Evolutionary conservation across 495 filamentous ascomycete genomes (phyloP), one percentile per base, ranked within the genome.

Genomic region (Lasiosphaeris hirsuta): DNA sequence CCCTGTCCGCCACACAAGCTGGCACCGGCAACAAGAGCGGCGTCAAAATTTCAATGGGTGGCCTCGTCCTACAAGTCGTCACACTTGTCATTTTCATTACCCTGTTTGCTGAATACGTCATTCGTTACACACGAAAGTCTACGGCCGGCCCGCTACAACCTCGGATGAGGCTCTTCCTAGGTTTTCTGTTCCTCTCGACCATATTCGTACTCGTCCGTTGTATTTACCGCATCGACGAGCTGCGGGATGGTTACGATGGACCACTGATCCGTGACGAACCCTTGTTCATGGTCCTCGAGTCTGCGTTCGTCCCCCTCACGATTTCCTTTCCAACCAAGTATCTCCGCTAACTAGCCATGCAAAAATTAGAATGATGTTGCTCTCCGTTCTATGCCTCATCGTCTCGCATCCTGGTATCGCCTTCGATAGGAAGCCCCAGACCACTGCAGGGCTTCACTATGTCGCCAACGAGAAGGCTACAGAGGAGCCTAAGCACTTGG

Each of bases 11-110:
- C 1, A 34, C 47, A 3, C 61, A 64, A 4, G 47, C 56, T 1
- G 67, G 69, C n/a, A n/a, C n/a, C n/a, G 17, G 40, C 10, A 69
- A 57, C 51, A 46, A 68, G 7, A 7, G 51, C 7, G 78, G 78
- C 35, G 69, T 76, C 41, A 53, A 80, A 46, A 76, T 87, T 54
- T 81, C 84, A 57, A 63, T 78, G 14, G 67, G 69, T 7, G 78
- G 78, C 46, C 68, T 81, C 18, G 59, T 58, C 36, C 70, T 76
- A 37, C 78, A 79, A 57, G 78, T 81, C 45, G 59, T 76, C 38
- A 72, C 73, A 1, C 64, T 81, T 11, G 19, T 68, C 7, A 55
- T 75, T 36, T 81, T 80, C 62, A 67, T 69, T 52, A 58, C 60
- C 15, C 56, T 78, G 13, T 69, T 72, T 1, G 51, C 52, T 19